Evolutionary conservation across 371 early-diverging fungal genomes (phyloP).

Genomic region (Massospora cicadina): DNA sequence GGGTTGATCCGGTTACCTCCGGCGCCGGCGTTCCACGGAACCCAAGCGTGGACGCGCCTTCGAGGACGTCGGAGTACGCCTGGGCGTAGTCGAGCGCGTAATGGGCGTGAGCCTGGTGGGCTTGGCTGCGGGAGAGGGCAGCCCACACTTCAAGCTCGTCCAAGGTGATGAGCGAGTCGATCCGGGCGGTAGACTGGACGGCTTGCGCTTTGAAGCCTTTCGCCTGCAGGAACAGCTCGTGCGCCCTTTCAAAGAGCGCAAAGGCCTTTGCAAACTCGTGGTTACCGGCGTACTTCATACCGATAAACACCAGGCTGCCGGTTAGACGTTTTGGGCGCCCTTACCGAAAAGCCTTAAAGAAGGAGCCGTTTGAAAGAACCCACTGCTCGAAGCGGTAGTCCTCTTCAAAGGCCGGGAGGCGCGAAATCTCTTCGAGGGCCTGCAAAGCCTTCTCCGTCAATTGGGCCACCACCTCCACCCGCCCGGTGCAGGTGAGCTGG

Average conservation of each 20-base stretch:
- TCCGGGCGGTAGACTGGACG: not conserved
- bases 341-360: not conserved
- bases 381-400: conserved; percentile 2
- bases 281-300: not conserved
- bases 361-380: not conserved
- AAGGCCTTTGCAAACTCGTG: not conserved
- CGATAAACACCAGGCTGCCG: not conserved
- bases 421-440: not conserved
- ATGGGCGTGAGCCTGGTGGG: not conserved
- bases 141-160: not conserved
- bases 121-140: not conserved
- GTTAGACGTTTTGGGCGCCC: not conserved
- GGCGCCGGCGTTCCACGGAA: not conserved
- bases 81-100: not conserved
- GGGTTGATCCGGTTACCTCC: not conserved
- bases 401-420: not conserved
- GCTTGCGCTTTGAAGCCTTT: not conserved
- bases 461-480: not conserved
- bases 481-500: not conserved
- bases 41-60: not conserved
- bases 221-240: not conserved
- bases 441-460: not conserved
- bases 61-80: not conserved
- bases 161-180: not conserved
- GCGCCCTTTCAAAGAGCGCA: not conserved